These are phyloP conservation scores for Calonectria montana DNA, from an alignment of 2,329 filamentous ascomycete species.

Conservation along the genomic window DNA sequence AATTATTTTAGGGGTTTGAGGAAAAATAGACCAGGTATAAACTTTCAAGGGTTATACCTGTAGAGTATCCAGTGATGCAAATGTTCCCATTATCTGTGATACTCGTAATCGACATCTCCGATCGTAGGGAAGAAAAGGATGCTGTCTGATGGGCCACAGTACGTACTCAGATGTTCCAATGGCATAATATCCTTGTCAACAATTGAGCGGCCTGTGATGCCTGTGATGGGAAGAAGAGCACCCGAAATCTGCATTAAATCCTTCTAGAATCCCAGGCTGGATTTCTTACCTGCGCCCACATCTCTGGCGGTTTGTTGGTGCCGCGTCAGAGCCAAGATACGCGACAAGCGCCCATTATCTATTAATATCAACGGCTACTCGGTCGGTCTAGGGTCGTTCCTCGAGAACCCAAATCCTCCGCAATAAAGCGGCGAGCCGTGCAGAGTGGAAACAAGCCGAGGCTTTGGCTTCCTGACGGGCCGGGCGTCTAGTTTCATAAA, in stretches of 20 bases:
- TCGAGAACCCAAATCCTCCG: not conserved
- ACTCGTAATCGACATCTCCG: not conserved
- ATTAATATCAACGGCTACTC: slow-evolving; percentile 9
- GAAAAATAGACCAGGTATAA: too few relatives aligned
- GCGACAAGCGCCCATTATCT: slow-evolving; percentile 12
- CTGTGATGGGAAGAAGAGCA: not conserved
- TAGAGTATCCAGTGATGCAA: not conserved
- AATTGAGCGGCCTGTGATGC: not conserved
- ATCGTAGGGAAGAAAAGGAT: too few relatives aligned
- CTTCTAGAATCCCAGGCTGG: not conserved
- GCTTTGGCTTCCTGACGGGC: not conserved
- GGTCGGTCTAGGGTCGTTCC: not conserved
- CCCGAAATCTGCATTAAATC: not conserved
- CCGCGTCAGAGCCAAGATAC: slow-evolving; percentile 9
- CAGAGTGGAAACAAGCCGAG: not conserved
- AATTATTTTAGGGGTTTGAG: too few relatives aligned
- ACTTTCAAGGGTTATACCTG: too few relatives aligned
- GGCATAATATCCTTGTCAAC: not conserved
- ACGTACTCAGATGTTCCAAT: not conserved
- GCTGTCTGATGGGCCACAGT: not conserved
- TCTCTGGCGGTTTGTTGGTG: not conserved
- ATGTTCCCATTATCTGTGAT: not conserved
- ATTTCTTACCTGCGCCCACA: not conserved
- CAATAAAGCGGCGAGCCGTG: slow-evolving; percentile 2
- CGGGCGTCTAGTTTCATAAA: slow-evolving; percentile 6